These are phyloP conservation scores for Straminergon stramineum DNA, from an alignment of 225 moss, liverwort and hornwort genomes.

Conservation along the genomic window DNA sequence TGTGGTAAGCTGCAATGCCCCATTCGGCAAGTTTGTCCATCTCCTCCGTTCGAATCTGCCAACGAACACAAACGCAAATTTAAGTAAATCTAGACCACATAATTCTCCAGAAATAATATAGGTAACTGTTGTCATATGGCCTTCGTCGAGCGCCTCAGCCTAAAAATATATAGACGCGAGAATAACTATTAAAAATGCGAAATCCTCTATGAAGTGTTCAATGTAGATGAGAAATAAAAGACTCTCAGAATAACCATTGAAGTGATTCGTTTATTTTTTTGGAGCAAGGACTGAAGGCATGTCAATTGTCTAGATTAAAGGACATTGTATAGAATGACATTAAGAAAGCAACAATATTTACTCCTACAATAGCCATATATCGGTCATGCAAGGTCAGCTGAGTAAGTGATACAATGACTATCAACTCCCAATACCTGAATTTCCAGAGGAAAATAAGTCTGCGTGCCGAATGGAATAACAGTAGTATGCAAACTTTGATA, in stretches of 20 bases:
- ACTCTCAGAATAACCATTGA: not conserved
- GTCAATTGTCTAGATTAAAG: not conserved
- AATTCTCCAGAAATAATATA: not conserved
- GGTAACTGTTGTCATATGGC: not conserved
- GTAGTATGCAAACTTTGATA: conserved; percentile 98
- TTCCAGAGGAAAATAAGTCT: conserved; percentile 85
- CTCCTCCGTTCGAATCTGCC: conserved; percentile 94
- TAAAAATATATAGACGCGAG: not conserved
- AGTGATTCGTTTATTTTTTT: not conserved
- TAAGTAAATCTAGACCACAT: not conserved
- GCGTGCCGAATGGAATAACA: conserved; percentile 94
- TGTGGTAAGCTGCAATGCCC: conserved; percentile 93
- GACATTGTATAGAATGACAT: not conserved
- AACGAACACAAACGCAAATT: not conserved
- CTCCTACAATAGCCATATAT: not conserved
- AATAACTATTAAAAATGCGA: not conserved
- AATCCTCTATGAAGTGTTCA: not conserved
- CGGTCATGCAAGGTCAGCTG: not conserved
- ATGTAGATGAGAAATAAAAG: not conserved
- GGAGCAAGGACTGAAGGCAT: not conserved
- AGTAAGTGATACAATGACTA: not conserved
- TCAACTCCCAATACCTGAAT: conserved; percentile 60
- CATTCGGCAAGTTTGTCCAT: conserved; percentile 99
- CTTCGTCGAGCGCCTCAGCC: not conserved
- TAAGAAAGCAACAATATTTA: not conserved